Evolutionary conservation across 2,329 filamentous ascomycete genomes (phyloP).

Genomic region (Epichloe amarillans): DNA sequence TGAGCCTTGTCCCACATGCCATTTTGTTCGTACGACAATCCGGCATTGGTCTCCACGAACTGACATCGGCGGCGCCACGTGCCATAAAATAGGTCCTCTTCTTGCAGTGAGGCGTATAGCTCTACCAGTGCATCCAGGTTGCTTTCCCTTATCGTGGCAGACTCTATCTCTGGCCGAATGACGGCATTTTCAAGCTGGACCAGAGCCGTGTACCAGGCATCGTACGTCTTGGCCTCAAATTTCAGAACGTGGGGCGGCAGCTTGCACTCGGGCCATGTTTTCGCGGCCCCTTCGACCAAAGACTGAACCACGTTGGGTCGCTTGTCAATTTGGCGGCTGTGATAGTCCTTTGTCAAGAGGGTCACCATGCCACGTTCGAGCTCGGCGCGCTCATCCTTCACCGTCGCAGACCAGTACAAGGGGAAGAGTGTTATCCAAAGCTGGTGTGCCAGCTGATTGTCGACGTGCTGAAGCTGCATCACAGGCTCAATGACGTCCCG

Average conservation of each 20-base stretch:
- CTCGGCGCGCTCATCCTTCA: conserved; percentile 77
- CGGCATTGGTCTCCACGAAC: conserved; percentile 95
- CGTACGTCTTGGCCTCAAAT: conserved; percentile 84
- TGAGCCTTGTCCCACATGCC: conserved; percentile 99
- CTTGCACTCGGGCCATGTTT: conserved; percentile 75
- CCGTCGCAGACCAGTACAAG: conserved; percentile 81
- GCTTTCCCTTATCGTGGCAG: conserved; percentile 73
- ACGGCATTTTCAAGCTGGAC: conserved; percentile 82
- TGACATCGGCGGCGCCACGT: conserved; percentile 92
- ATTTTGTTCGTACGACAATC: conserved; percentile 94
- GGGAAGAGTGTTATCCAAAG: conserved; percentile 89
- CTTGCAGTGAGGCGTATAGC: conserved; percentile 77
- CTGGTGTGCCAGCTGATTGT: conserved; percentile 67
- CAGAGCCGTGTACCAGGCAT: conserved; percentile 93
- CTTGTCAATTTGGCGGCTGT: conserved; percentile 85
- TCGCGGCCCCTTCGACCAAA: conserved; percentile 74
- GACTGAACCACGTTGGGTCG: conserved; percentile 92
- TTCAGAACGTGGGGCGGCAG: conserved; percentile 94
- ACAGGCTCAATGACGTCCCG: conserved; percentile 84
- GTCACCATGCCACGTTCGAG: conserved; percentile 85
- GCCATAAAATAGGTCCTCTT: conserved; percentile 95
- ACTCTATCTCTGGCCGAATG: conserved; percentile 73
- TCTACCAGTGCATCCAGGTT: conserved; percentile 94
- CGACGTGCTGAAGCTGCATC: conserved; percentile 81
- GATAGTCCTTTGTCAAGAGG: conserved; percentile 87